These are phyloP conservation scores for Penicillium paxilli DNA, from an alignment of 495 filamentous ascomycete genomes.

Conservation along the genomic window DNA sequence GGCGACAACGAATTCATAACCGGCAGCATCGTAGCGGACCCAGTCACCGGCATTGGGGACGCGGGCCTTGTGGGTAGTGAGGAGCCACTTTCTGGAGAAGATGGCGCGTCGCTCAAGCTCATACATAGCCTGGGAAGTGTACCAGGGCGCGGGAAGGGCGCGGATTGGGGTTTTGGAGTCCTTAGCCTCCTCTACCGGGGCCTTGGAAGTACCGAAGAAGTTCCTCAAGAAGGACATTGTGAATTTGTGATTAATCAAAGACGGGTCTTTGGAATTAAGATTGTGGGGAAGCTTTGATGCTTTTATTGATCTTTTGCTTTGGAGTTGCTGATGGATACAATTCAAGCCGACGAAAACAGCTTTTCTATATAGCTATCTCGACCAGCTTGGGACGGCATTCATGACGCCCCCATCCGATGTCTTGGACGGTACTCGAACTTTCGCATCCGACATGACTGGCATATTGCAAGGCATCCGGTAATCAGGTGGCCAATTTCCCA, in stretches of 20 bases:
- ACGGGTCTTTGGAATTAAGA: slow-evolving; percentile 6
- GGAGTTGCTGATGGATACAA: slow-evolving; percentile 3
- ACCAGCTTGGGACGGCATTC: neutral
- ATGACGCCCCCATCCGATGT: neutral
- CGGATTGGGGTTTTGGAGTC: slow-evolving; percentile 29
- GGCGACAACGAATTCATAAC: slow-evolving; percentile 45
- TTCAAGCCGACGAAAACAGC: neutral
- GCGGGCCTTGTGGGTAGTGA: slow-evolving; percentile 48
- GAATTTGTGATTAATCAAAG: slow-evolving; percentile 5
- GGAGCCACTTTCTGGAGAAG: slow-evolving; percentile 50
- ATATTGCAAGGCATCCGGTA: neutral
- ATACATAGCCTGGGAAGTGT: slow-evolving; percentile 45
- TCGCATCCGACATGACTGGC: neutral
- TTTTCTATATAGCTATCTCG: neutral
- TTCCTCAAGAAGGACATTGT: slow-evolving; percentile 33
- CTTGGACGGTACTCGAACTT: neutral
- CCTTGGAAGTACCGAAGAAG: slow-evolving; percentile 26
- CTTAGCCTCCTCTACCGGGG: slow-evolving; percentile 8
- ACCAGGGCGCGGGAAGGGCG: slow-evolving; percentile 48
- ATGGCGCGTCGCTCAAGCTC: slow-evolving; percentile 49
- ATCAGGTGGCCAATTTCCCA: slow-evolving; percentile 18
- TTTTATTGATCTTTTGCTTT: neutral
- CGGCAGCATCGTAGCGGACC: slow-evolving; percentile 43
- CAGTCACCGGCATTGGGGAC: slow-evolving; percentile 46
- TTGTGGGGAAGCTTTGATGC: slow-evolving; percentile 22